These are phyloP conservation scores for Solanum lignicaule DNA, from an alignment of 257 asterid genomes.

Conservation along the genomic window DNA sequence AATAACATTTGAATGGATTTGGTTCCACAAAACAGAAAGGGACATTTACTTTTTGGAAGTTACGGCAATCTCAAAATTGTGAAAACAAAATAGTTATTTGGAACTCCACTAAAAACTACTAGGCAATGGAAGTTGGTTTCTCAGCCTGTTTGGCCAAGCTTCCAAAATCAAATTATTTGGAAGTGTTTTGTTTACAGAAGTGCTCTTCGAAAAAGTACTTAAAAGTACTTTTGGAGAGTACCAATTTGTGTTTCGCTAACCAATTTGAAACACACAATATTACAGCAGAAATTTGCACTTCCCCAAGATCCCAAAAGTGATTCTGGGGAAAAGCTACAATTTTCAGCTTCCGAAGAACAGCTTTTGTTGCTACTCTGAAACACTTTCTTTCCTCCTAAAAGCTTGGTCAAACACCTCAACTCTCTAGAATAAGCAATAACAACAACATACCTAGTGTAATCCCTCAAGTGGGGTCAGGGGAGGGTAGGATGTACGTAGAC, in stretches of 20 bases:
- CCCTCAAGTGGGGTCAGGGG: not conserved
- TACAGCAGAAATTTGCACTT: not conserved
- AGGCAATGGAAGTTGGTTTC: not conserved
- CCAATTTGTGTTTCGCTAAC: not conserved
- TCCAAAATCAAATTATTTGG: not conserved
- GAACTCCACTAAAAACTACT: not conserved
- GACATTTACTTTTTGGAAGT: not conserved
- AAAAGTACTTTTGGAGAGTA: not conserved
- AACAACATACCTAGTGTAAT: not conserved
- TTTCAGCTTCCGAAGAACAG: not conserved
- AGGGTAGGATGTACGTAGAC: not conserved
- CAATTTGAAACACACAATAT: not conserved
- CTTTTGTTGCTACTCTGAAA: not conserved
- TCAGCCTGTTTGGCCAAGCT: not conserved
- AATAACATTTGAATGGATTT: not conserved
- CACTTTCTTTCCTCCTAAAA: not conserved
- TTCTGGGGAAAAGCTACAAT: not conserved
- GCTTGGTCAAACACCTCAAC: not conserved
- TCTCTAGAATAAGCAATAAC: not conserved
- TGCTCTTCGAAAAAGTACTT: not conserved
- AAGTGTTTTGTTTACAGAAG: not conserved
- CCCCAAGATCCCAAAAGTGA: not conserved
- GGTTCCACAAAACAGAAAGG: not conserved
- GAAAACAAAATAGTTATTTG: not conserved
- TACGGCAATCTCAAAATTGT: not conserved